Base-by-base conservation (phyloP, 371 early-diverging fungal genomes). In the Mortierella sp. region DNA sequence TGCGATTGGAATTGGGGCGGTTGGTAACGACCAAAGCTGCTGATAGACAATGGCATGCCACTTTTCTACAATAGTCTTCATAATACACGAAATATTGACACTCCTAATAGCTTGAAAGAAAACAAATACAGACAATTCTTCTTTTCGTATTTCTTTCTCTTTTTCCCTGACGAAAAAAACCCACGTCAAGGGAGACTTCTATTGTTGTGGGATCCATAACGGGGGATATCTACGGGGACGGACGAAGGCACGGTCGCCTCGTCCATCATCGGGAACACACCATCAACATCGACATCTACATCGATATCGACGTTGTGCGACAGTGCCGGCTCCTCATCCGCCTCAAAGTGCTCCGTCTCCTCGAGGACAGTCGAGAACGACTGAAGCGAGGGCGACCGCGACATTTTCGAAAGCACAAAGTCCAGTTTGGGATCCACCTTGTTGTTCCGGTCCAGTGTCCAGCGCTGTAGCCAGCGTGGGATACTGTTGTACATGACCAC, bases 381-480 rank as follows among this genome's bases (percentile, higher is more conserved):
- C 13, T 63, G 68, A 13, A 67, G 43, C 14, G 74, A 71, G 0
- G 71, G 66, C 6, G 79, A 50, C 0, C 68, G 52, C 4, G 68
- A 67, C 58, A 71, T 63, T 24, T 66, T 63, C 5, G 73, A 14
- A 14, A 67, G 40, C 14, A 71, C 50, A 55, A 80, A 80, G 14
- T 76, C 63, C 4, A 80, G 73, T 34, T 72, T 66, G 10, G 80
- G 67, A 29, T 80, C 80, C 8, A 48, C 44, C 39, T 63, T 58
- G 39, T 76, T 76, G 26, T 70, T 52, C 29, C 70, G 69, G 64
- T 82, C 82, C 55, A 77, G 37, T 2, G 78, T 74, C 82, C 82
- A 82, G 11, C 71, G 77, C 64, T 77, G 82, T 22, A 82, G 63
- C 82, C 82, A 82, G 31, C 78, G 63, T 11, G 82, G 82, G 4